phyloP scores from a whole-genome alignment of 2,329 filamentous ascomycete species.

The Grosmannia huntii region DNA sequence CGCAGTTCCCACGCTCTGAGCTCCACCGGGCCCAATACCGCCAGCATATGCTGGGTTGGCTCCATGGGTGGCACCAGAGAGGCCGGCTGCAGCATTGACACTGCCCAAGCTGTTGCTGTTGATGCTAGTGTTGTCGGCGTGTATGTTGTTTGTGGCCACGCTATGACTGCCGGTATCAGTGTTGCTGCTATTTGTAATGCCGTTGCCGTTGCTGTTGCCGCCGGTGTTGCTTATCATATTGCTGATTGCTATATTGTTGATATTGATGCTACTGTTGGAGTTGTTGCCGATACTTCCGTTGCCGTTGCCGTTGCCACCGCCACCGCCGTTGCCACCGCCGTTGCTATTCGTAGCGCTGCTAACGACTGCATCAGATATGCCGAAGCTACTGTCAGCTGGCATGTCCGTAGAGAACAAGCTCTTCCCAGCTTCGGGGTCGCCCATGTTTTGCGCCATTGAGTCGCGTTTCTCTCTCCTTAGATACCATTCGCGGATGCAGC shows the following conservation, averaged over 20 bases:
- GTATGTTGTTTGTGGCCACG: neutral
- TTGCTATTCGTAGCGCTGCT: neutral
- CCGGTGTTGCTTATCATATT: neutral
- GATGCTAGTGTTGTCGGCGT: no score
- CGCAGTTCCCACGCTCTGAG: neutral
- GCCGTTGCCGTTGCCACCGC: slow-evolving; percentile 22
- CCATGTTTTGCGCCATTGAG: slow-evolving; percentile 30
- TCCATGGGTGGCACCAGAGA: neutral
- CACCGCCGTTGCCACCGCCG: neutral
- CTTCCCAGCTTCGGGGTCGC: slow-evolving; percentile 53
- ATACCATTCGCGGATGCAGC: slow-evolving; percentile 59
- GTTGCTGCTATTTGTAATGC: slow-evolving; percentile 16
- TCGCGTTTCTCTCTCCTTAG: slow-evolving; percentile 45
- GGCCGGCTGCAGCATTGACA: neutral
- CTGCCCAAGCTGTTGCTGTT: neutral
- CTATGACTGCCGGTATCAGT: neutral
- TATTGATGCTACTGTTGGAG: slow-evolving; percentile 20
- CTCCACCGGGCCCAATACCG: neutral
- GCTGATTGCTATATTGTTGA: neutral
- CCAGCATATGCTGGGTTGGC: neutral
- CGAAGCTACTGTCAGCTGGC: slow-evolving; percentile 33
- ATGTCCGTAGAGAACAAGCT: slow-evolving; percentile 21
- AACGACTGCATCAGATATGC: slow-evolving; percentile 20
- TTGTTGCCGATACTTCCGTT: slow-evolving; percentile 24
- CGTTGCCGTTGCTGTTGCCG: slow-evolving; percentile 24